Evolutionary conservation across 345 rosid species (phyloP).

Genomic region (Dimocarpus longan): DNA sequence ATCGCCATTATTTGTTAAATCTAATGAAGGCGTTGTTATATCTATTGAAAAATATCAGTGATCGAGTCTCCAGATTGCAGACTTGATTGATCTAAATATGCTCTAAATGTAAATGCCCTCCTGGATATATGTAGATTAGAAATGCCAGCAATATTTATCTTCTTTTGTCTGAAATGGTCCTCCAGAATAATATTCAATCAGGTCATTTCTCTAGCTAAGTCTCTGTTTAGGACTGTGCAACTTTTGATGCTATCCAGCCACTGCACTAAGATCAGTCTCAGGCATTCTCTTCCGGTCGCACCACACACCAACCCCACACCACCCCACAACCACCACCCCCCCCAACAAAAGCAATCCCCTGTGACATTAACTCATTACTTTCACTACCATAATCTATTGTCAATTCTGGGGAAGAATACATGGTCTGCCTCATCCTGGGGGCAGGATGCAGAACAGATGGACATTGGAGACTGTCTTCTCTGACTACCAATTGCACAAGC

Average conservation of each 20-base stretch:
- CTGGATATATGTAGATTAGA: neutral
- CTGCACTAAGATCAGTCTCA: constrained; percentile 12
- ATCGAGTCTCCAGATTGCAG: too few species aligned
- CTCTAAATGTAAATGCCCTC: too few species aligned
- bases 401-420: constrained; percentile 16
- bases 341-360: constrained; percentile 18
- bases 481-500: constrained; percentile 39
- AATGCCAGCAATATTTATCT: neutral
- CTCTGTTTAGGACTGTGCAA: constrained; percentile 22
- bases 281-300: neutral
- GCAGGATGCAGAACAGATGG: too few species aligned
- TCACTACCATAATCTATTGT: neutral
- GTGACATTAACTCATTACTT: constrained; percentile 34
- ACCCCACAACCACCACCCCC: too few species aligned
- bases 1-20: too few species aligned
- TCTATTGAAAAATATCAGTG: too few species aligned
- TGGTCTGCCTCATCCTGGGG: constrained; percentile 10
- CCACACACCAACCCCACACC: too few species aligned
- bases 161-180: neutral
- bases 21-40: too few species aligned
- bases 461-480: neutral
- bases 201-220: neutral
- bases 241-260: constrained; percentile 29
- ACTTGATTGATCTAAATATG: too few species aligned
- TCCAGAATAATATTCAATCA: neutral